Base-by-base conservation (phyloP, 495 filamentous ascomycete genomes). In the Choiromyces venosus region DNA sequence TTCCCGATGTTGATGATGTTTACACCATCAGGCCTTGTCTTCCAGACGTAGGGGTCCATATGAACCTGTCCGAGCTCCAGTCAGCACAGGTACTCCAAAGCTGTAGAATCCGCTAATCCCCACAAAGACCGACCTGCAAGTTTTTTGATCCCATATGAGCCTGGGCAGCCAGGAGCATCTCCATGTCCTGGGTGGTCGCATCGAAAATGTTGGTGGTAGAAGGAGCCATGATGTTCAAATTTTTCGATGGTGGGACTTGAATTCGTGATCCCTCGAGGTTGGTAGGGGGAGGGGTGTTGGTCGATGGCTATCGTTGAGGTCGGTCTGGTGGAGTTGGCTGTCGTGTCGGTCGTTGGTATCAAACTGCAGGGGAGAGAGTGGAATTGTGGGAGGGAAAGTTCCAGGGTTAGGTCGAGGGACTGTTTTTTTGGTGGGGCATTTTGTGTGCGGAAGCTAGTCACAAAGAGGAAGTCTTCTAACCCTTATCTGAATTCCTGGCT, bases 41-140 rank as follows among this genome's bases (percentile, higher is more conserved):
- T 99, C 93, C 93, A 98, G 82, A 99, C 89, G 87, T 99, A 99
- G 78, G 95, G 93, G 87, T 98, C 93, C 95, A 97, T 98, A 87
- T 98, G 93, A 82, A 95, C 87, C 80, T 81, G 73, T 71, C 65
- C 56, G 40, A 74, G 69, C 39, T 74, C 67, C 66, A 73, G 71
- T 78, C 44, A 74, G 68, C 64, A 67, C 64, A 72, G 66, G 72
- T 71, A 72, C 66, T 71, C 66, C 69, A 65, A 71, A 67, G 65
- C 56, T 65, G 44, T 67, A 44, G 33, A 73, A 52, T 29, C 35
- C 40, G 42, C 64, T 61, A 39, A 37, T 52, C 66, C 37, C 67
- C 69, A 68, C 61, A 66, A 52, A 68, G 69, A 76, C 80, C 65
- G 42, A 81, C 89, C 87, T 97, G 93, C 78, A 98, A 83, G 88